Evolutionary conservation across 257 asterid species (phyloP), one percentile per base, ranked within the genome.

Genomic region (Capsicum pubescens): DNA sequence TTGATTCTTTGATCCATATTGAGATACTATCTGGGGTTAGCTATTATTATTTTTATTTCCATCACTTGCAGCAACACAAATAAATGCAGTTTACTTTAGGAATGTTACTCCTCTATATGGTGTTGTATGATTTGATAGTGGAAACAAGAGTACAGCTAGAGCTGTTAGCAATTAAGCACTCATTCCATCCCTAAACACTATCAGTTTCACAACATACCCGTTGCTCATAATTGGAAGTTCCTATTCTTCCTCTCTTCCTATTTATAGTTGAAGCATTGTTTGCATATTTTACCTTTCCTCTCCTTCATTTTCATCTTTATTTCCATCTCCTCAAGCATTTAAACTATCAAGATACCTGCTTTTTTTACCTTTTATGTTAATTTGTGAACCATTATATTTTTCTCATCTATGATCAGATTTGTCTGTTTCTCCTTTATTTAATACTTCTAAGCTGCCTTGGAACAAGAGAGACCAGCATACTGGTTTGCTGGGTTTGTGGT

Each of bases 121-220:
- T 71, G 58, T 36, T 71, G 79, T 17, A n/a, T 46, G 17, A 44
- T 21, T 10, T 71, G 79, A 71, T 46, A 9, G 36, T 32, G 26
- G 79, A 71, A 71, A 46, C 79, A 71, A 71, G 39, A 17, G n/a
- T 17, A 42, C 55, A 70, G 56, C 56, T 70, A 44, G 56, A 70
- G 57, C 35, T 70, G 79, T 70, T 70, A 69, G 46, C 79, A 44
- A n/a, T 71, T 46, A 17, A n/a, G 57, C 79, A 32, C 71, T 32
- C 17, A 15, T 32, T 26, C 46, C 71, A 64, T 64, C 44, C 71
- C 46, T 26, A 32, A 64, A 26, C 16, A 6, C 32, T 64, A 32
- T 64, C 71, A 64, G 44, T 64, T 64, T 44, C 71, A 26, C 46
- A 26, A 26, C 46, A 32, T 32, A 26, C 44, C 44, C 71, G 26